A percentile compares a stretch with the other conserved stretches of the same genome.
Conservation (phyloP, 441 rosid genomes). For the Hypseocharis bilobata region DNA sequence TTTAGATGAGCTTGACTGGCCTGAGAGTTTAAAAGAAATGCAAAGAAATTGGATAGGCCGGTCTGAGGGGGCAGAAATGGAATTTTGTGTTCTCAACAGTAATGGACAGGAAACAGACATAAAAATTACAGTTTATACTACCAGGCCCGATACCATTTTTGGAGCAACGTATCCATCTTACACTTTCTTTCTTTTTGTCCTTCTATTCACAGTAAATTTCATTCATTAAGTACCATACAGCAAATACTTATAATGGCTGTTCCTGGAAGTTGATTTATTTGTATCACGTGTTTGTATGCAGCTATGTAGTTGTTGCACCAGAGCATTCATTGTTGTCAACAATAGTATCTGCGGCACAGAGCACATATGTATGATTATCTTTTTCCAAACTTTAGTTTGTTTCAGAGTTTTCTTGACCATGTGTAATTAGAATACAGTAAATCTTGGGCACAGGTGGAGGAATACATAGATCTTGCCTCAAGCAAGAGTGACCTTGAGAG, state of each 20-base stretch:
- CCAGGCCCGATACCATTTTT: constrained; percentile 80
- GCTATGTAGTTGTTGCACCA: constrained; percentile 92
- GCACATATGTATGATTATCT: constrained; percentile 37
- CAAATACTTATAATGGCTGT: not conserved
- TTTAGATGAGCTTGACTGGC: constrained; percentile 88
- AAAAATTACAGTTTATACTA: constrained; percentile 64
- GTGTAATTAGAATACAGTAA: constrained; percentile 5
- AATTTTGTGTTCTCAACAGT: constrained; percentile 49
- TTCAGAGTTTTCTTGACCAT: constrained; percentile 11
- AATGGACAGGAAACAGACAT: constrained; percentile 45
- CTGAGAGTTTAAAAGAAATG: constrained; percentile 88
- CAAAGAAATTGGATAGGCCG: constrained; percentile 94
- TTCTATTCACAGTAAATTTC: constrained; percentile 5
- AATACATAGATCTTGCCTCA: constrained; percentile 63
- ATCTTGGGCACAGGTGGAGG: constrained; percentile 55
- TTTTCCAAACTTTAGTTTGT: not conserved
- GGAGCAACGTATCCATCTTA: constrained; percentile 69
- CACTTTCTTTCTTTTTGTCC: constrained; percentile 9
- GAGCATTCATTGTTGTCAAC: constrained; percentile 60
- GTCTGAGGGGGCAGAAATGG: constrained; percentile 81
- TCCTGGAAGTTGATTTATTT: constrained; percentile 15
- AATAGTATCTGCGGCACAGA: constrained; percentile 42
- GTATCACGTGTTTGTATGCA: constrained; percentile 26
- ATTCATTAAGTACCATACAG: not conserved
- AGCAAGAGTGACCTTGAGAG: constrained; percentile 90